A percentile compares a stretch with the other conserved stretches of the same genome.
phyloP scores from a whole-genome alignment of 1,139 yeast species.

The Geotrichum candidum region DNA sequence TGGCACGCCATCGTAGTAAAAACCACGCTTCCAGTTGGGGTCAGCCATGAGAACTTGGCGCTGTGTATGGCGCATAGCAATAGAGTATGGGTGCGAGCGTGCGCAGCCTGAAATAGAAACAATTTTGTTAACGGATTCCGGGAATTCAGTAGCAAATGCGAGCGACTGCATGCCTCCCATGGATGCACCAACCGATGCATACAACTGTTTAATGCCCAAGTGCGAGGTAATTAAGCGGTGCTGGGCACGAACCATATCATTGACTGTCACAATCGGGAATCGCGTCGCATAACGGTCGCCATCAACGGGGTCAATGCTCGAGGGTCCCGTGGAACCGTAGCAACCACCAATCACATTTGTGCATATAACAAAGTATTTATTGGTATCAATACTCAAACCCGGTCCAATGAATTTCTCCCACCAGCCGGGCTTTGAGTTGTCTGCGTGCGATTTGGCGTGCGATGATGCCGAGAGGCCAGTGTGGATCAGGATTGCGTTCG shows the following conservation, averaged over 20 bases:
- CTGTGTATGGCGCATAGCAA: constrained; percentile 89
- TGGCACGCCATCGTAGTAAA: constrained; percentile 69
- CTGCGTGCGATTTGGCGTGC: constrained; percentile 80
- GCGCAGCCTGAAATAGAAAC: constrained; percentile 88
- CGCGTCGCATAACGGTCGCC: constrained; percentile 72
- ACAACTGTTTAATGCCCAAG: constrained; percentile 56
- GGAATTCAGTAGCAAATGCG: constrained; percentile 81
- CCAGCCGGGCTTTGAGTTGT: constrained; percentile 79
- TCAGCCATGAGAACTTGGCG: constrained; percentile 92
- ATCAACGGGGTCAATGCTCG: constrained; percentile 70
- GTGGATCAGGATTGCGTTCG: constrained; percentile 74
- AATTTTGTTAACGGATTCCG: constrained; percentile 64
- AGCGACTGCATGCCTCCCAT: constrained; percentile 98
- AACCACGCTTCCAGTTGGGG: constrained; percentile 91
- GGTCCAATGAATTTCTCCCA: constrained; percentile 95
- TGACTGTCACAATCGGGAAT: constrained; percentile 78
- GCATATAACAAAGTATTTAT: constrained; percentile 75
- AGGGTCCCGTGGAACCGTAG: constrained; percentile 92
- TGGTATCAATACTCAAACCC: constrained; percentile 69
- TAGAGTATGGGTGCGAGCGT: constrained; percentile 86
- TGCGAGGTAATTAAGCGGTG: constrained; percentile 56
- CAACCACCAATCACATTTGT: constrained; percentile 92
- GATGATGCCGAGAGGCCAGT: constrained; percentile 92
- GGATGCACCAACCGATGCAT: constrained; percentile 84
- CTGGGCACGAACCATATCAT: constrained; percentile 91